A percentile compares a stretch with the other conserved stretches of the same genome.
Evolutionary conservation across 305 asterid genomes (phyloP).

Genomic region (Euphrasia arctica): DNA sequence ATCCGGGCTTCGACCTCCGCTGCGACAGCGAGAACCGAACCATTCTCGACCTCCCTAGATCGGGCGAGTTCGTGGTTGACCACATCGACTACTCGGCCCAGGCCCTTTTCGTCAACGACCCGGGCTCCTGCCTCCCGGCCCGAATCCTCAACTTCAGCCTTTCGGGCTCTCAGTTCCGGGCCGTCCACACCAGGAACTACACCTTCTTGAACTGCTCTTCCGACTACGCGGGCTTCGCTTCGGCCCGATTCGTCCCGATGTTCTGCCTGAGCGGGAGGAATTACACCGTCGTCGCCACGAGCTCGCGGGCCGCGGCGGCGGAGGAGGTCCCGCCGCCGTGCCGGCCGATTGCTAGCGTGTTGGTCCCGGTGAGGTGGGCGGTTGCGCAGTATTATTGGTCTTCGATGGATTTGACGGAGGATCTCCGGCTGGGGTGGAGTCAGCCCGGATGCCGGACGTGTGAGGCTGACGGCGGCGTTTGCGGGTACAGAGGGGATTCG

Average conservation of each 20-base stretch:
- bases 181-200: slow-evolving; percentile 17
- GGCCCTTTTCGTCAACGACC: slow-evolving; percentile 43
- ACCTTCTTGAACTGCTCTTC: slow-evolving; percentile 47
- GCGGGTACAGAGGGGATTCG: slow-evolving; percentile 35
- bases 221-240: neutral
- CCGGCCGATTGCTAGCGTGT: slow-evolving; percentile 21
- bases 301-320: neutral
- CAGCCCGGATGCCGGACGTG: slow-evolving; percentile 43
- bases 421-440: slow-evolving; percentile 41
- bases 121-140: slow-evolving; percentile 46
- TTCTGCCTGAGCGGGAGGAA: slow-evolving; percentile 32
- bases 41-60: slow-evolving; percentile 44
- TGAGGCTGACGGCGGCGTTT: slow-evolving; percentile 35
- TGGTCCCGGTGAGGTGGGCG: slow-evolving; percentile 32
- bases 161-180: slow-evolving; percentile 39
- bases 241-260: slow-evolving; percentile 22
- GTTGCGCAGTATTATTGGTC: slow-evolving; percentile 27
- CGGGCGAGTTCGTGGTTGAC: slow-evolving; percentile 58
- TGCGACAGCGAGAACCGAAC: slow-evolving; percentile 51
- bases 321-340: slow-evolving; percentile 33
- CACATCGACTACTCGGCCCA: slow-evolving; percentile 46
- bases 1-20: slow-evolving; percentile 56
- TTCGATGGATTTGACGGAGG: slow-evolving; percentile 25
- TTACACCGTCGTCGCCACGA: slow-evolving; percentile 33
- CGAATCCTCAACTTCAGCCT: slow-evolving; percentile 44